These are phyloP conservation scores for Exophiala spinifera DNA, from an alignment of 2,329 filamentous ascomycete species.

Conservation along the genomic window DNA sequence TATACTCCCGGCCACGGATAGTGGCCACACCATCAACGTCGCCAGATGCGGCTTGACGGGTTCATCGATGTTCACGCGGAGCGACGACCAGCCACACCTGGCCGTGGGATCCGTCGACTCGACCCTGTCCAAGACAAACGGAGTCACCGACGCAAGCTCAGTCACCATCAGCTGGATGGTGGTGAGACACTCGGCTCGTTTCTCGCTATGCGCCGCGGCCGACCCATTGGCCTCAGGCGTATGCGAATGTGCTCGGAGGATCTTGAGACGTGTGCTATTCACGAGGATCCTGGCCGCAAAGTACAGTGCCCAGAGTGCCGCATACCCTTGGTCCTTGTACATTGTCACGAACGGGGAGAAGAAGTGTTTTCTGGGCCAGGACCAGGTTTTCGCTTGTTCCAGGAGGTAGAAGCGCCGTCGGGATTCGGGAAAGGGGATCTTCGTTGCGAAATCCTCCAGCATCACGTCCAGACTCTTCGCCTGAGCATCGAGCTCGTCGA, in stretches of 20 bases:
- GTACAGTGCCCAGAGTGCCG: constrained; percentile 29
- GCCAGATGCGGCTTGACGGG: constrained; percentile 23
- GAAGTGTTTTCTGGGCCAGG: constrained; percentile 21
- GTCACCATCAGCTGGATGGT: constrained; percentile 6
- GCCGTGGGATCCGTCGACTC: not conserved
- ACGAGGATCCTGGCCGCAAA: constrained; percentile 29
- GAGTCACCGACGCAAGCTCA: constrained; percentile 6
- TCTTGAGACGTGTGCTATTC: constrained; percentile 26
- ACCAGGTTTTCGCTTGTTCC: not conserved
- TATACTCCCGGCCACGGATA: constrained; percentile 28
- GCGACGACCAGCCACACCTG: not conserved
- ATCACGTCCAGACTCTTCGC: constrained; percentile 5
- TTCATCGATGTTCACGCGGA: constrained; percentile 17
- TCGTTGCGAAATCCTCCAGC: constrained; percentile 6
- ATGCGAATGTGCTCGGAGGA: constrained; percentile 12
- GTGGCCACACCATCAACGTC: constrained; percentile 20
- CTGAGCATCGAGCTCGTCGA: constrained; percentile 2
- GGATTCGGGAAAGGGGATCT: not conserved
- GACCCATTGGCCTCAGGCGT: not conserved
- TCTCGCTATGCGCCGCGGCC: not conserved
- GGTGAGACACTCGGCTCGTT: not conserved
- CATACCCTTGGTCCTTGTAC: constrained; percentile 25
- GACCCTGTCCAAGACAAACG: constrained; percentile 11
- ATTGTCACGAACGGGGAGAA: constrained; percentile 28
- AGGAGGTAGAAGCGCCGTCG: constrained; percentile 14